phyloP scores from a whole-genome alignment of 2,329 filamentous ascomycete genomes.

The Trichophyton schoenleinii region DNA sequence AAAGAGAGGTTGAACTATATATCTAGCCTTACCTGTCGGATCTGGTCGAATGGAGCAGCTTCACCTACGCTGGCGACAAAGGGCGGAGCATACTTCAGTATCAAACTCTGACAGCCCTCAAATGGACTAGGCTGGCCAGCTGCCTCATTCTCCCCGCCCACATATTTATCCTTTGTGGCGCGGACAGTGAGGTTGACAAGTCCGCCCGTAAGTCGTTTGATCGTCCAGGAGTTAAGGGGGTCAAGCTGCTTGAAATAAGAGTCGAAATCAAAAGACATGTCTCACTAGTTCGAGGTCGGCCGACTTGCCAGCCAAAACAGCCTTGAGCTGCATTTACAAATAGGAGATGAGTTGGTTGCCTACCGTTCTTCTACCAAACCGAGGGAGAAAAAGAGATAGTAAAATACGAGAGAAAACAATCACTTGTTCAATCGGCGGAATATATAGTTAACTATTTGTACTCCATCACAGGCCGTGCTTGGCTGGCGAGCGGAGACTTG shows the following conservation, averaged over 20 bases:
- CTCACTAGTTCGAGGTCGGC: not conserved
- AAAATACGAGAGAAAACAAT: too few relatives aligned
- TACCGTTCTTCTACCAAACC: too few relatives aligned
- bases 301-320: not conserved
- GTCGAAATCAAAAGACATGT: slow-evolving; percentile 5
- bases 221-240: not conserved
- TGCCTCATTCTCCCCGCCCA: not conserved
- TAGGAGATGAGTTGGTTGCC: too few relatives aligned
- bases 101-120: slow-evolving; percentile 2
- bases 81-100: slow-evolving; percentile 10
- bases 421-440: not conserved
- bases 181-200: slow-evolving; percentile 9
- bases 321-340: too few relatives aligned
- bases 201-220: slow-evolving; percentile 5
- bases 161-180: not conserved
- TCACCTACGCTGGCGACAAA: slow-evolving; percentile 4
- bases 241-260: slow-evolving; percentile 5
- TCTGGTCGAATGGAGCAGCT: slow-evolving; percentile 7
- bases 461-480: not conserved
- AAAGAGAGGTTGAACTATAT: not conserved
- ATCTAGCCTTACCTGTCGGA: slow-evolving; percentile 4
- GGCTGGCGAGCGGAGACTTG: not conserved
- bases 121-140: not conserved
- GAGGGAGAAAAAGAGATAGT: too few relatives aligned
- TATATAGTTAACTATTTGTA: not conserved